Evolutionary conservation across 179 eudicot genomes (phyloP).

Genomic region (Heliamphora pulchella): DNA sequence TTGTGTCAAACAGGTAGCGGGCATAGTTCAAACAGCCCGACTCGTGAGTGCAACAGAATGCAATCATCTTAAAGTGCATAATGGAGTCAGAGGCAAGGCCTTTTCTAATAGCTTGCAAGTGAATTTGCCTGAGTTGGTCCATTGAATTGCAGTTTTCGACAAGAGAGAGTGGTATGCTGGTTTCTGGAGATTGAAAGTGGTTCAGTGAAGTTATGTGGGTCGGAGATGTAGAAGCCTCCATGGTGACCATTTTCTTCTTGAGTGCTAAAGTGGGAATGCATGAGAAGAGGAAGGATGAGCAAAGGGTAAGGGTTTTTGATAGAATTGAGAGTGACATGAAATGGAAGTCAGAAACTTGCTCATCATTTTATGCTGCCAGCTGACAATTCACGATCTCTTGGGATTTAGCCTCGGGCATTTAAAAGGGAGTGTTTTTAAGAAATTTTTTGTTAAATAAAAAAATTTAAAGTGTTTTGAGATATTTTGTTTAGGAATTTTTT

Average conservation of each 20-base stretch:
- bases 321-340: neutral
- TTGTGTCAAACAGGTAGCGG: constrained; percentile 25
- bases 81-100: constrained; percentile 20
- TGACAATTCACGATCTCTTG: too few relatives aligned
- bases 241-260: neutral
- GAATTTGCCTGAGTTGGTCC: constrained; percentile 33
- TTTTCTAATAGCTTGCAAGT: constrained; percentile 18
- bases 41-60: constrained; percentile 19
- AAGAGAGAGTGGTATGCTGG: constrained; percentile 3
- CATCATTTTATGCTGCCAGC: neutral
- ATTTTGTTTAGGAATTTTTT: too few relatives aligned
- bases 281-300: neutral
- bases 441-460: too few relatives aligned
- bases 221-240: neutral
- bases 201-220: neutral
- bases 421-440: too few relatives aligned
- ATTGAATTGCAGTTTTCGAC: constrained; percentile 26
- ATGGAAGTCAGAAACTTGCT: constrained; percentile 10
- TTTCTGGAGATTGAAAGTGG: constrained; percentile 1
- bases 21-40: constrained; percentile 28
- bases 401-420: too few relatives aligned
- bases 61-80: constrained; percentile 21
- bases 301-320: neutral
- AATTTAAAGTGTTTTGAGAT: too few relatives aligned
- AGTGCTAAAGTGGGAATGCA: neutral